Evolutionary conservation across 2,329 filamentous ascomycete species (phyloP).

Genomic region (Colletotrichum camelliae): DNA sequence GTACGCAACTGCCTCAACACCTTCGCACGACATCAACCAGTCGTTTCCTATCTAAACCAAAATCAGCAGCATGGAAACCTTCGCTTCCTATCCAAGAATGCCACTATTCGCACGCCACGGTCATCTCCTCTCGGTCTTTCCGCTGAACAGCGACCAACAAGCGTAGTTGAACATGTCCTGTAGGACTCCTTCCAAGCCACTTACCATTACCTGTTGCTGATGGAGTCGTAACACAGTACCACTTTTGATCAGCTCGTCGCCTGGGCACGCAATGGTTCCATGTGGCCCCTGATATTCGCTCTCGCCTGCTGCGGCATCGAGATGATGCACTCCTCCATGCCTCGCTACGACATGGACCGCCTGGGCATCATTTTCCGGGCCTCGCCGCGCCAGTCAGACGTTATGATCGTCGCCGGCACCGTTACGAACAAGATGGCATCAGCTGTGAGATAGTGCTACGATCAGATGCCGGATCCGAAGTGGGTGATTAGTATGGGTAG

Average conservation of each 20-base stretch:
- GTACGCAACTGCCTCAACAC: background rate
- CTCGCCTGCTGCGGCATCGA: constrained; percentile 89
- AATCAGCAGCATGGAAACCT: accelerated
- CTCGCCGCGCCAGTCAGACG: constrained; percentile 85
- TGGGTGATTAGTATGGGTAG: constrained; percentile 88
- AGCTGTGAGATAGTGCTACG: constrained; percentile 87
- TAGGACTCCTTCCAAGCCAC: accelerated
- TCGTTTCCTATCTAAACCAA: accelerated
- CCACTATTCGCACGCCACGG: accelerated
- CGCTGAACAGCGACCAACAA: background rate
- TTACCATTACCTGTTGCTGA: background rate
- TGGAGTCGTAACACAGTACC: constrained; percentile 55
- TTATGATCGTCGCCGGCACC: constrained; percentile 95
- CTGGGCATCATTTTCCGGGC: constrained; percentile 91
- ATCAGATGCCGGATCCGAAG: constrained; percentile 91
- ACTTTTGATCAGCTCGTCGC: constrained; percentile 81
- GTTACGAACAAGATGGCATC: constrained; percentile 97
- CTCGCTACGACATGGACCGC: constrained; percentile 87
- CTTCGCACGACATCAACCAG: background rate
- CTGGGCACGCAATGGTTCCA: constrained; percentile 83
- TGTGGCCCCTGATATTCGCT: constrained; percentile 90
- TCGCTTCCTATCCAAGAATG: background rate
- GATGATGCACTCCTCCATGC: constrained; percentile 94
- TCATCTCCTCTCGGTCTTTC: background rate
- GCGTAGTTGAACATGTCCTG: background rate